These are phyloP conservation scores for Solanum okadae DNA, from an alignment of 257 asterid genomes.

Conservation along the genomic window DNA sequence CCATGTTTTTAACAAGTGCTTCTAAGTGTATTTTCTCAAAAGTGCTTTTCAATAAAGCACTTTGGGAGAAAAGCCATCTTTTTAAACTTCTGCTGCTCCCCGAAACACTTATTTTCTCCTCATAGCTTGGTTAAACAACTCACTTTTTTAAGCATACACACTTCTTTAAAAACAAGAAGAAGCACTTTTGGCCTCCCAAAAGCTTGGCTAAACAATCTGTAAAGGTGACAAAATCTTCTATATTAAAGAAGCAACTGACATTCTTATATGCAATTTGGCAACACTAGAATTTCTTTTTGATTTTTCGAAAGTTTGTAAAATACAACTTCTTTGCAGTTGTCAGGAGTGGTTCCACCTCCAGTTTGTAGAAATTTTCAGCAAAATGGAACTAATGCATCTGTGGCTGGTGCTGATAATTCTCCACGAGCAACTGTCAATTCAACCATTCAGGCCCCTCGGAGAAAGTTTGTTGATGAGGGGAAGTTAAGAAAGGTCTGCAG, in stretches of 20 bases:
- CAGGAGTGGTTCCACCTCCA: slow-evolving; percentile 93
- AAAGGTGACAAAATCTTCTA: background rate
- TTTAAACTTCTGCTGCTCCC: background rate
- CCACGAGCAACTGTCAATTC: slow-evolving; percentile 56
- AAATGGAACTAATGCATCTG: slow-evolving; percentile 54
- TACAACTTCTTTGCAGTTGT: slow-evolving; percentile 46
- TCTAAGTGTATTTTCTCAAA: background rate
- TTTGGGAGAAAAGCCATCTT: background rate
- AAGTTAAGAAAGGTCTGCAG: slow-evolving; percentile 76
- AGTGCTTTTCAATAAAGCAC: background rate
- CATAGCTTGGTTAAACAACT: background rate
- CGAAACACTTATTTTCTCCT: background rate
- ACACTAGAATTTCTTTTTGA: background rate
- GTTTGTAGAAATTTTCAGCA: slow-evolving; percentile 63
- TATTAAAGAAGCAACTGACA: background rate
- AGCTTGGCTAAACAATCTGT: background rate
- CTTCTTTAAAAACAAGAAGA: background rate
- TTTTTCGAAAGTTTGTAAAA: background rate
- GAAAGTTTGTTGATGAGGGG: slow-evolving; percentile 95
- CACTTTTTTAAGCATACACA: background rate
- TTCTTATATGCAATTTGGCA: background rate
- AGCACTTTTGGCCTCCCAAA: background rate
- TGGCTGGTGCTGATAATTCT: slow-evolving; percentile 60
- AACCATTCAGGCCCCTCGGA: slow-evolving; percentile 70
- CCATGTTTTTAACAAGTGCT: background rate